Percentiles rank a stretch among this genome's conserved stretches.
Evolutionary conservation across 768 basidiomycete species (phyloP).

Genomic region (Multifurca ochricompacta): DNA sequence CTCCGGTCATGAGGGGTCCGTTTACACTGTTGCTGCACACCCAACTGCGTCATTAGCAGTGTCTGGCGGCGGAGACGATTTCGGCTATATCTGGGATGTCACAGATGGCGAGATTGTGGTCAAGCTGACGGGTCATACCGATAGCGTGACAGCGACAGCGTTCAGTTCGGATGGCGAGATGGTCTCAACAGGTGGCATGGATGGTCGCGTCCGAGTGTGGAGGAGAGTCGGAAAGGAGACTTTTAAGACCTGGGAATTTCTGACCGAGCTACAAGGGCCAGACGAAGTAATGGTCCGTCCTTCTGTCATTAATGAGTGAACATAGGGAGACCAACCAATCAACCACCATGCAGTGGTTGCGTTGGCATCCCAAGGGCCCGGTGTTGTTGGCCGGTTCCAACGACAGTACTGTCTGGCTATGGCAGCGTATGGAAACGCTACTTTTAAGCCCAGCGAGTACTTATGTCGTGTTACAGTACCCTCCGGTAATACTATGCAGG

Average conservation of each 20-base stretch:
- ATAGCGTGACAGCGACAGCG: slow-evolving; percentile 72
- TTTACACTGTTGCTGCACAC: slow-evolving; percentile 80
- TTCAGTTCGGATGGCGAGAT: slow-evolving; percentile 90
- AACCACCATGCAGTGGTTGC: slow-evolving; percentile 60
- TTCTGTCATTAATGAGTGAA: not conserved
- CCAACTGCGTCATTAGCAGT: slow-evolving; percentile 76
- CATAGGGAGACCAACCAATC: slow-evolving; percentile 4
- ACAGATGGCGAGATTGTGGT: slow-evolving; percentile 73
- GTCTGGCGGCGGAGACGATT: slow-evolving; percentile 93
- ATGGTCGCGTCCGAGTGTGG: slow-evolving; percentile 92
- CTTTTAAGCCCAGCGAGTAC: not conserved
- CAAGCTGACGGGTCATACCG: slow-evolving; percentile 86
- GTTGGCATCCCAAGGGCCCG: slow-evolving; percentile 93
- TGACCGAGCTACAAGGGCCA: slow-evolving; percentile 87
- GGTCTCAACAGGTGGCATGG: slow-evolving; percentile 96
- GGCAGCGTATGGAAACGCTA: slow-evolving; percentile 67
- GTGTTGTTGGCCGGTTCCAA: slow-evolving; percentile 89
- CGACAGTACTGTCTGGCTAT: slow-evolving; percentile 92
- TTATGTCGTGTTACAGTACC: slow-evolving; percentile 55
- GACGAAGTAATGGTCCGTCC: slow-evolving; percentile 85
- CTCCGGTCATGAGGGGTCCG: slow-evolving; percentile 59
- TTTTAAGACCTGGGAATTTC: slow-evolving; percentile 85
- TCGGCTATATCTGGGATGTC: slow-evolving; percentile 90
- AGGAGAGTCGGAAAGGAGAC: slow-evolving; percentile 68
- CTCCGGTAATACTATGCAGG: slow-evolving; percentile 90